Base-by-base conservation (phyloP, 140 eudicot genomes). In the Ambrosia hybrid region DNA sequence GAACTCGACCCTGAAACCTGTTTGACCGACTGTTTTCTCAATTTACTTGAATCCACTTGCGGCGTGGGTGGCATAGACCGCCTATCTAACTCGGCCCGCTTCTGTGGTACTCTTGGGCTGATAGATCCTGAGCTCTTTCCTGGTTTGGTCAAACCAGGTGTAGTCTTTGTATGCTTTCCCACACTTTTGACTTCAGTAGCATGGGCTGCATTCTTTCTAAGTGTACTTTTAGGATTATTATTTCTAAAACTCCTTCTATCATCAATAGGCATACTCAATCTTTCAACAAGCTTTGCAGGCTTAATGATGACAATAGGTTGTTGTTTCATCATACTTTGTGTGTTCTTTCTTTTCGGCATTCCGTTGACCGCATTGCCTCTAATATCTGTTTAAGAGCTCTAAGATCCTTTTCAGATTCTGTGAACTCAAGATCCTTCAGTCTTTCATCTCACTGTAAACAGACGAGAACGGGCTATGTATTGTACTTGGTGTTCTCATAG, bases 331-430 rank as follows among this genome's bases (percentile, higher is more conserved):
- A 66, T 65, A 67, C 63, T 79, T 57, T 21, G 26, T 21, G 26
- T 45, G 73, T 78, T 16, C 72, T 85, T 64, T 73, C 92, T 53
- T 84, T 73, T 7, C 76, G 51, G 38, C 77, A 65, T 71, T 86
- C 95, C 78, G 80, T 82, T 2, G 77, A 88, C 73, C 89, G 93
- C 96, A 89, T 90, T 71, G 98, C 91, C 66, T 93, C 98, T 39
- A 93, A 72, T 76, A 93, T 89, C 84, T 89, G 98, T 75, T 89
- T 89, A 68, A 93, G 88, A 74, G 96, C 98, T 82, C 93, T 79
- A 21, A 89, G 95, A 76, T 93, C 96, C 86, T 89, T 93, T 6
- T 96, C 98, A 21, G 98, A 89, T 82, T 85, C 83, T 14, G 87
- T 74, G 72, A 93, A 89, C 61, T 93, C 91, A 38, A 93, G 81